Evolutionary conservation across 306 rosid species (phyloP).

Genomic region (Inga oerstediana): DNA sequence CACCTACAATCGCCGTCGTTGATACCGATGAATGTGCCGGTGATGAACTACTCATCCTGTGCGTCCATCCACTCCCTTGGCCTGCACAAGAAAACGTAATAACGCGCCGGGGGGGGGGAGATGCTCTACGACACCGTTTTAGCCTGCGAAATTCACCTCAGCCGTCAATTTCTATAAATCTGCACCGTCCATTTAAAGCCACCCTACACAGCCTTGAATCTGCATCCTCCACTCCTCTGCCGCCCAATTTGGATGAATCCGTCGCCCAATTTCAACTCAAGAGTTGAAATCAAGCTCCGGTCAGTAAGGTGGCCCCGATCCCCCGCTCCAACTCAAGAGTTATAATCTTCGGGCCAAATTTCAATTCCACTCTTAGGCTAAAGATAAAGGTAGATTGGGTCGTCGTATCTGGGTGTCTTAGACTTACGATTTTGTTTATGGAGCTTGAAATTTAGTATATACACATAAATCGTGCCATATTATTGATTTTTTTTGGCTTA

Average conservation of each 20-base stretch:
- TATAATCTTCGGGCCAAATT: not conserved
- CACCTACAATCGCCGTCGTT: conserved; percentile 68
- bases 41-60: conserved; percentile 68
- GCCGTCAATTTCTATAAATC: not conserved
- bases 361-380: not conserved
- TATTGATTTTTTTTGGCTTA: not conserved
- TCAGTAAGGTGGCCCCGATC: not conserved
- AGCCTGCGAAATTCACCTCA: not conserved
- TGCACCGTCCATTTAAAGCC: not conserved
- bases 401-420: not conserved
- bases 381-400: not conserved
- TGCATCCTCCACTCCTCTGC: not conserved
- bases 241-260: not conserved
- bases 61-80: not conserved
- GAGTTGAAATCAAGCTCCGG: not conserved
- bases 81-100: not conserved
- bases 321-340: not conserved
- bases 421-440: not conserved
- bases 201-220: not conserved
- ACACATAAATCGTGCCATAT: not conserved
- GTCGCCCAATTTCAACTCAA: not conserved
- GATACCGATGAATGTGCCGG: conserved; percentile 85
- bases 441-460: not conserved
- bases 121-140: not conserved
- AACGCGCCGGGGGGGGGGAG: not conserved